phyloP scores from a whole-genome alignment of 2,329 filamentous ascomycete genomes.

The Rutstroemia sp. region DNA sequence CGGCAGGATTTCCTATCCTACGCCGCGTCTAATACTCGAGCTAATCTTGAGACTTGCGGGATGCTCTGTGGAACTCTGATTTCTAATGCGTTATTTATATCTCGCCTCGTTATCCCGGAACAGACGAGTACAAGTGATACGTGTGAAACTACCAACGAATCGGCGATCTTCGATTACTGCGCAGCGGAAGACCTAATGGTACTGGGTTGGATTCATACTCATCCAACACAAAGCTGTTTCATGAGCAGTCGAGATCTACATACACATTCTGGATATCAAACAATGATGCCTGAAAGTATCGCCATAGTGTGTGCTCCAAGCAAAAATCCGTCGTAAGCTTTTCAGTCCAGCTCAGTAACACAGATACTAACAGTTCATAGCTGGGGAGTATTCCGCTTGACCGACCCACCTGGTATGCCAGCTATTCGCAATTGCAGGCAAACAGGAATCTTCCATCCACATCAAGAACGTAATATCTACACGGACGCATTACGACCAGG shows the following conservation, averaged over 20 bases:
- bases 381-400: slow-evolving; percentile 87
- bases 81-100: slow-evolving; percentile 90
- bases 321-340: slow-evolving; percentile 63
- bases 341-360: neutral
- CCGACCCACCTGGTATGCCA: slow-evolving; percentile 82
- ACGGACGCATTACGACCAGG: slow-evolving; percentile 41
- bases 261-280: slow-evolving; percentile 88
- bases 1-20: slow-evolving; percentile 67
- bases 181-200: slow-evolving; percentile 26
- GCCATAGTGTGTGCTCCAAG: slow-evolving; percentile 93
- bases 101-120: slow-evolving; percentile 80
- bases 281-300: slow-evolving; percentile 93
- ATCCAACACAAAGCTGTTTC: slow-evolving; percentile 94
- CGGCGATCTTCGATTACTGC: slow-evolving; percentile 80
- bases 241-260: slow-evolving; percentile 93
- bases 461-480: slow-evolving; percentile 35
- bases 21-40: slow-evolving; percentile 67
- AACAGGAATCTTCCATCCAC: slow-evolving; percentile 77
- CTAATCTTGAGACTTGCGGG: slow-evolving; percentile 88
- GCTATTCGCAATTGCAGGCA: slow-evolving; percentile 76
- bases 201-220: slow-evolving; percentile 82
- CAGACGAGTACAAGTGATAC: slow-evolving; percentile 88
- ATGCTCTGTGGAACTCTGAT: slow-evolving; percentile 87
- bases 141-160: slow-evolving; percentile 87
- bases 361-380: slow-evolving; percentile 36